Conservation (phyloP, 108 stramenopile genomes). For the Parmales sp. region DNA sequence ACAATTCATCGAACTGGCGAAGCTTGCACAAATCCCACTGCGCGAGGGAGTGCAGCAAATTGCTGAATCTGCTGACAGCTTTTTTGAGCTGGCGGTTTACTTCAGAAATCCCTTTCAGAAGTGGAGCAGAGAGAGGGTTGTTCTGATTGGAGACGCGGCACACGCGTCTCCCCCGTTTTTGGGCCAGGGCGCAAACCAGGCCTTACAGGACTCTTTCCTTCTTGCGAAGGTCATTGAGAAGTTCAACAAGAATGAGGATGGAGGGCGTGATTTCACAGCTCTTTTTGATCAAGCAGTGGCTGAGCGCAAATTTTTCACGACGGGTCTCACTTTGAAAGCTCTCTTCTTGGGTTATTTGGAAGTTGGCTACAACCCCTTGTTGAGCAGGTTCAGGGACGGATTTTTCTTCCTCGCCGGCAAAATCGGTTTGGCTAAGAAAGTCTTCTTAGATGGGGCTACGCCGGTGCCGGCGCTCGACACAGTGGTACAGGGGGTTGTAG, state of each 20-base stretch:
- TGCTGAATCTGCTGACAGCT: conserved; percentile 38
- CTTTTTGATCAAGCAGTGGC: conserved; percentile 56
- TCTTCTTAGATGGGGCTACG: conserved; percentile 52
- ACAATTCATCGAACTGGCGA: conserved; percentile 13
- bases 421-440: conserved; percentile 49
- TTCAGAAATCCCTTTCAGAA: conserved; percentile 64
- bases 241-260: conserved; percentile 16
- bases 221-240: conserved; percentile 44
- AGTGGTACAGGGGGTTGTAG: too few relatives aligned
- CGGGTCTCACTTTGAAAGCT: conserved; percentile 60
- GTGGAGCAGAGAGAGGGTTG: conserved; percentile 17
- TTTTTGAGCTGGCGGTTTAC: conserved; percentile 69
- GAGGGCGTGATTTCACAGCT: conserved; percentile 31
- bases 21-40: neutral
- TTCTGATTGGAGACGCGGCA: conserved; percentile 78
- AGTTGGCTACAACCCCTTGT: conserved; percentile 43
- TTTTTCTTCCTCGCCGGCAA: conserved; percentile 50
- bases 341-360: conserved; percentile 66
- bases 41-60: conserved; percentile 18
- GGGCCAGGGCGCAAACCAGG: conserved; percentile 95
- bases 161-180: conserved; percentile 93
- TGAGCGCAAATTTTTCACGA: too few relatives aligned
- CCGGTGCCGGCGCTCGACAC: conserved; percentile 19
- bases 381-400: conserved; percentile 52
- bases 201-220: conserved; percentile 70